Evolutionary conservation across 2,329 filamentous ascomycete species (phyloP), one percentile per base, ranked within the genome.

Genomic region (Decorospora gaudefroyi): DNA sequence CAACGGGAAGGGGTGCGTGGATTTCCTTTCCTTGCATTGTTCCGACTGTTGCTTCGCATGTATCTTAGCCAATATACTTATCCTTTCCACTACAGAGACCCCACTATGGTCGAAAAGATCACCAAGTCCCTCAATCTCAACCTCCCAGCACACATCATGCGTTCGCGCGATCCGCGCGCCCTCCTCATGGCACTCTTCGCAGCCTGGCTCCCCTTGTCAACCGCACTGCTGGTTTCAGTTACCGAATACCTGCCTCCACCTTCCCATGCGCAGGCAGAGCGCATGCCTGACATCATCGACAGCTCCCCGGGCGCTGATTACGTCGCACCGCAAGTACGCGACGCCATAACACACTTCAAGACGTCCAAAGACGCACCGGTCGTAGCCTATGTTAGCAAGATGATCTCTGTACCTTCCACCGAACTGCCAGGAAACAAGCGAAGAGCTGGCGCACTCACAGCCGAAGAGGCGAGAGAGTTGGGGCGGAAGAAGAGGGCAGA

Each of bases 351-450:
- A 2, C 78, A 84, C 0, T 96, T 95, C 65, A 88, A 87, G 62
- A 82, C 82, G 3, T 78, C 78, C 0, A 77, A 81, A 26, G 78
- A 84, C 0, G 86, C 87, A 44, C 91, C 92, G 0, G 84, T 95
- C 0, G 89, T 99, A 1, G 92, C 89, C 6, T 99, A 96, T 56
- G 88, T 99, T 49, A 97, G 92, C 73, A 99, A 99, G 69, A 96
- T 99, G 90, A 88, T 97, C 1, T 93, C 93, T 0, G 80, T 99
- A 9, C 92, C 90, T 0, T 89, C 95, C 63, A 96, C 89, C 69
- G 92, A 99, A 60, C 76, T 99, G 4, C 88, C 89, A 0, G 83
- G 92, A 38, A 96, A 96, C 68, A 95, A 87, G 69, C 80, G 89
- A 31, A 79, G 83, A 11, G 70, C 73, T 11, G 84, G 74, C 13